A percentile compares a stretch with the other conserved stretches of the same genome.
phyloP scores from a whole-genome alignment of 371 early-diverging fungal species.

The Basidiobolus meristosporus region DNA sequence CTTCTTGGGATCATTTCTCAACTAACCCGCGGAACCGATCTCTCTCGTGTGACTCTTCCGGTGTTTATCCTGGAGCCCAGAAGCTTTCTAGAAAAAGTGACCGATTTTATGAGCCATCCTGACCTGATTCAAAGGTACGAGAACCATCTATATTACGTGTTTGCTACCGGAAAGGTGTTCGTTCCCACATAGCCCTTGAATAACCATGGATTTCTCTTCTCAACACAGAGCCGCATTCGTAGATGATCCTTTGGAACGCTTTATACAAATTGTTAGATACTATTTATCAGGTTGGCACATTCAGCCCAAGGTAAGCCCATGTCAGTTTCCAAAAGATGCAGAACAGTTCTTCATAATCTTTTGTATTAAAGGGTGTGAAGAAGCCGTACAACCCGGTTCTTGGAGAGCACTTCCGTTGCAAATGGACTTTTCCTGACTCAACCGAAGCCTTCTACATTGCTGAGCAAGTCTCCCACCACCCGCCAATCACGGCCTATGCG shows the following conservation, averaged over 20 bases:
- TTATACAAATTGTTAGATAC: constrained; percentile 69
- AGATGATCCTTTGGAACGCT: constrained; percentile 60
- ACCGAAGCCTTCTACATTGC: constrained; percentile 65
- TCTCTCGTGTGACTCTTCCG: constrained; percentile 78
- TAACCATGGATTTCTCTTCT: neutral
- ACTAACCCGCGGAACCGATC: constrained; percentile 74
- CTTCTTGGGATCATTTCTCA: constrained; percentile 69
- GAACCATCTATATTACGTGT: neutral
- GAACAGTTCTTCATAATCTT: too few relatives aligned
- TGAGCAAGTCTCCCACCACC: constrained; percentile 96
- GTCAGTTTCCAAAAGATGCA: too few relatives aligned
- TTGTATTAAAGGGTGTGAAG: constrained; percentile 94
- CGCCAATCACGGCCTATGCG: constrained; percentile 77
- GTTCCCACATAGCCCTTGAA: neutral
- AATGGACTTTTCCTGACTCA: constrained; percentile 47
- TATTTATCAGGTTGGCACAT: constrained; percentile 93
- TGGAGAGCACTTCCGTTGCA: constrained; percentile 81
- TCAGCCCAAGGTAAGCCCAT: constrained; percentile 79
- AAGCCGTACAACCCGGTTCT: constrained; percentile 95
- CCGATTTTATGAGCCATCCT: constrained; percentile 91
- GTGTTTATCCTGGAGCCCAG: constrained; percentile 93
- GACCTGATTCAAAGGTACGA: constrained; percentile 63
- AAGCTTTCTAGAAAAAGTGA: constrained; percentile 84
- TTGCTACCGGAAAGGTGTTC: neutral
- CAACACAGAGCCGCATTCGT: constrained; percentile 26